phyloP scores from a whole-genome alignment of 257 asterid genomes.

The Capsicum rhomboideum region DNA sequence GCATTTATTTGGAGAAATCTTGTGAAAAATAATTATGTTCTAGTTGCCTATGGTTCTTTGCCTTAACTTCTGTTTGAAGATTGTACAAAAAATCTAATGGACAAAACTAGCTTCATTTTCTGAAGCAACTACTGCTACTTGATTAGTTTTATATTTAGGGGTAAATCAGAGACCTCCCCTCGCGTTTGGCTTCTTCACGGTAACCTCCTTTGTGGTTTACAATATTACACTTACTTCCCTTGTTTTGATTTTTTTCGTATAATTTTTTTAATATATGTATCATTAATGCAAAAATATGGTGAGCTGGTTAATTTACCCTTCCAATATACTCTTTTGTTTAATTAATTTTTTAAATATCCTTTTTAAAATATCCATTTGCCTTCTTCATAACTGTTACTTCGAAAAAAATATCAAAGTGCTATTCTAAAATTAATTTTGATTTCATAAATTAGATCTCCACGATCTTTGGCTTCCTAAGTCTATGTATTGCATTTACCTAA shows the following conservation, averaged over 20 bases:
- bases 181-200: neutral
- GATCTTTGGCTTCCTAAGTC: neutral
- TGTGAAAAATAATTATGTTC: neutral
- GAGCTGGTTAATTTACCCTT: neutral
- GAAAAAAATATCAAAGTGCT: neutral
- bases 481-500: neutral
- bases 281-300: neutral
- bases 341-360: neutral
- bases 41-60: neutral
- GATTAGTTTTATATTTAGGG: neutral
- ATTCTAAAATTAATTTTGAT: neutral
- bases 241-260: neutral
- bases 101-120: neutral
- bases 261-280: neutral
- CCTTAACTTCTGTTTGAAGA: neutral
- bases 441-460: no score
- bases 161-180: neutral
- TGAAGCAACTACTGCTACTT: neutral
- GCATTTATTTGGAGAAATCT: neutral
- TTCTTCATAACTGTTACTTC: neutral
- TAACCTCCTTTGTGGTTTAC: neutral
- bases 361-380: neutral
- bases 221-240: neutral
- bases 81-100: neutral
- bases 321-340: neutral